phyloP scores from a whole-genome alignment of 306 rosid genomes.

The Gleditsia sinensis region DNA sequence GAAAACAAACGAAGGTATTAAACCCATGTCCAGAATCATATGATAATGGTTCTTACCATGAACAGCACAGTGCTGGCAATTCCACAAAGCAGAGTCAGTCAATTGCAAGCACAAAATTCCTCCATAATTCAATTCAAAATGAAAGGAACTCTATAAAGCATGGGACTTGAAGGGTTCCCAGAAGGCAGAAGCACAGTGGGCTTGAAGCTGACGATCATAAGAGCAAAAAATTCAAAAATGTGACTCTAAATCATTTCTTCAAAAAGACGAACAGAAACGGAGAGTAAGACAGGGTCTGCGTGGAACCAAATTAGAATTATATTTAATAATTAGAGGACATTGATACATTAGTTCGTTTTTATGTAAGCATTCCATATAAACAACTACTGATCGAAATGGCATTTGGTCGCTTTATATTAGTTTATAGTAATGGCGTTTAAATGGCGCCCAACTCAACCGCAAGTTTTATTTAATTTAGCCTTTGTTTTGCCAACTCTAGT shows the following conservation, averaged over 20 bases:
- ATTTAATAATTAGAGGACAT: constrained; percentile 13
- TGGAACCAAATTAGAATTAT: constrained; percentile 9
- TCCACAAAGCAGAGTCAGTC: constrained; percentile 29
- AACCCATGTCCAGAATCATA: not conserved
- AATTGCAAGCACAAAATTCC: not conserved
- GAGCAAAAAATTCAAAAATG: constrained; percentile 26
- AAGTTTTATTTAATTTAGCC: too few relatives aligned
- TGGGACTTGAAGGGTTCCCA: constrained; percentile 12
- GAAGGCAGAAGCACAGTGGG: not conserved
- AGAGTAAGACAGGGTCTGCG: constrained; percentile 34
- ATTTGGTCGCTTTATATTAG: constrained; percentile 10
- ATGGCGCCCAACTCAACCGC: constrained; percentile 30
- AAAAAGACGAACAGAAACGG: constrained; percentile 26
- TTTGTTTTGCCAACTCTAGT: too few relatives aligned
- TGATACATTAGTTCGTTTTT: not conserved
- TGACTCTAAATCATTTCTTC: constrained; percentile 41
- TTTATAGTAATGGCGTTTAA: constrained; percentile 20
- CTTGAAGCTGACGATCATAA: constrained; percentile 36
- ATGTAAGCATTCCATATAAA: not conserved
- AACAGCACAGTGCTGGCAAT: too few relatives aligned
- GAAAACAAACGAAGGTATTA: not conserved
- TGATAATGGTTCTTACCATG: constrained; percentile 43
- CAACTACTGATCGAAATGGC: constrained; percentile 4
- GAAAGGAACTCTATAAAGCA: constrained; percentile 33
- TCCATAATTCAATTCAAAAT: constrained; percentile 31